These are phyloP conservation scores for Flammula alnicola DNA, from an alignment of 1,284 basidiomycete species.

Conservation along the genomic window DNA sequence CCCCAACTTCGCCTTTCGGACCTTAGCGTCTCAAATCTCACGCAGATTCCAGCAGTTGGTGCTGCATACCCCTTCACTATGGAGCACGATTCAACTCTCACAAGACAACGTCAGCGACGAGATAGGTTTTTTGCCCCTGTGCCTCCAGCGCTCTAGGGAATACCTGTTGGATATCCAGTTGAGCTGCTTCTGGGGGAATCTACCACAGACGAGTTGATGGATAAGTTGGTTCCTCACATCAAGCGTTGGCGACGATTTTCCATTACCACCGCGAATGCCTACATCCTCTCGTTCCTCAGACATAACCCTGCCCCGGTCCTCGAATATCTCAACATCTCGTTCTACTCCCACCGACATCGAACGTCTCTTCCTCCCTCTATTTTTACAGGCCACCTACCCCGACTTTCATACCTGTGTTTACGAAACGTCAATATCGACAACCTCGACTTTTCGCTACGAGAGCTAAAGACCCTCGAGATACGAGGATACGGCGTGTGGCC, in stretches of 20 bases:
- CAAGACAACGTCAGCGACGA: slow-evolving; percentile 22
- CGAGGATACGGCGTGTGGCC: slow-evolving; percentile 32
- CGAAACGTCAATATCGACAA: slow-evolving; percentile 30
- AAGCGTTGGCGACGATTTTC: slow-evolving; percentile 29
- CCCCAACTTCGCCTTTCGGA: slow-evolving; percentile 25
- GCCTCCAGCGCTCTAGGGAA: slow-evolving; percentile 28
- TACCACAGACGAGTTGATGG: slow-evolving; percentile 23
- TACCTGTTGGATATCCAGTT: slow-evolving; percentile 32
- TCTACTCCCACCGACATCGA: slow-evolving; percentile 19
- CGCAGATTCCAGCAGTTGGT: slow-evolving; percentile 24
- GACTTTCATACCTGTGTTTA: slow-evolving; percentile 25
- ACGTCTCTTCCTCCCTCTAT: slow-evolving; percentile 16
- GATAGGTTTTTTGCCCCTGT: slow-evolving; percentile 24
- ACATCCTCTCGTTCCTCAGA: slow-evolving; percentile 27
- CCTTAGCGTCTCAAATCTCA: slow-evolving; percentile 23
- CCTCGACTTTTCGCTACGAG: slow-evolving; percentile 19
- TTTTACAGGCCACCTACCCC: slow-evolving; percentile 25
- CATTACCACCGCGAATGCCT: slow-evolving; percentile 22
- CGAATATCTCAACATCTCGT: slow-evolving; percentile 24
- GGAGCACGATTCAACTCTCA: slow-evolving; percentile 30
- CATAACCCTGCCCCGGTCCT: slow-evolving; percentile 25
- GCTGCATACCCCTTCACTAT: slow-evolving; percentile 32
- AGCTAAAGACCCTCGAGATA: slow-evolving; percentile 29
- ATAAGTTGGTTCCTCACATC: slow-evolving; percentile 28
- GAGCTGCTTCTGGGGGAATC: slow-evolving; percentile 27